Evolutionary conservation across 176 grass and related monocot genomes (phyloP).

Genomic region (Oryza longistaminata): DNA sequence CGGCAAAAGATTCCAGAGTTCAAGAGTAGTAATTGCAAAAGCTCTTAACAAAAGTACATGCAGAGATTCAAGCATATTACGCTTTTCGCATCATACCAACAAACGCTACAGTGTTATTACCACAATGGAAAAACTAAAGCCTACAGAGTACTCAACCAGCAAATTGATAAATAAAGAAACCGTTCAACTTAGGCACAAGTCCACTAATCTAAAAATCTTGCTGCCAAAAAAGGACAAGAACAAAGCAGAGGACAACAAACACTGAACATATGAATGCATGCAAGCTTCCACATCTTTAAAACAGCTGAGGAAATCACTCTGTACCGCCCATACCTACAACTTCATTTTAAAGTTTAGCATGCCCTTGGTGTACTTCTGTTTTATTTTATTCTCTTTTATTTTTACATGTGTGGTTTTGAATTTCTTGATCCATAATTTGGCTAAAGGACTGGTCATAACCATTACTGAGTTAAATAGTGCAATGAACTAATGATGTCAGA

Average conservation of each 20-base stretch:
- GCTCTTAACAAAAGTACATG: neutral
- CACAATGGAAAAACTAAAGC: neutral
- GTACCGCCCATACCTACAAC: neutral
- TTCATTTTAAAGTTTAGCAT: conserved; percentile 18
- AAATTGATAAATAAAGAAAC: neutral
- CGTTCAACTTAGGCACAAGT: neutral
- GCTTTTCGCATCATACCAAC: neutral
- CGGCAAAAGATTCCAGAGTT: too few relatives aligned
- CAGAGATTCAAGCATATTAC: neutral
- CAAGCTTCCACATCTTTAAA: neutral
- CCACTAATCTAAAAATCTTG: neutral
- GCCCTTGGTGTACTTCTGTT: neutral
- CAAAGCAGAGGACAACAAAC: neutral
- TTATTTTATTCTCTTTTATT: neutral
- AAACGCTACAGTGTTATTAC: neutral
- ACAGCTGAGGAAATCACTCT: neutral
- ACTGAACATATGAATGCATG: neutral
- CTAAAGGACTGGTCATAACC: conserved; percentile 1
- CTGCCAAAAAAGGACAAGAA: neutral
- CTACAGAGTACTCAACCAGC: neutral
- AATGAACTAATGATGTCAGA: neutral
- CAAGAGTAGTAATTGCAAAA: neutral
- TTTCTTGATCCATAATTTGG: conserved; percentile 7
- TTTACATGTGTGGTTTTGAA: neutral
- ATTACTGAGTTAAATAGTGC: conserved; percentile 8